Conservation (phyloP, 1,284 basidiomycete species). For the Sutorius eximius region DNA sequence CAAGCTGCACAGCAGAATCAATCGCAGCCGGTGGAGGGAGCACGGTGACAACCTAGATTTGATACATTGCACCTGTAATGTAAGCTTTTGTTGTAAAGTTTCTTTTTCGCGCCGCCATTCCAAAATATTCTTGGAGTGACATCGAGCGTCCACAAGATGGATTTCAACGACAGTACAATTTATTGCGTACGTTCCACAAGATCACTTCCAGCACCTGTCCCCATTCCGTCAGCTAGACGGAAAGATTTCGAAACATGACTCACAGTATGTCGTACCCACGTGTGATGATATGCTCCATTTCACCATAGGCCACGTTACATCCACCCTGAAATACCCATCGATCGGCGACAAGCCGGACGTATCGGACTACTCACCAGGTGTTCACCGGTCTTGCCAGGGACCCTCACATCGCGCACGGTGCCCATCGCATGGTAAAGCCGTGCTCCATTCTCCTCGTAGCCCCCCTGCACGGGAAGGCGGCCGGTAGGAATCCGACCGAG, state of each 20-base stretch:
- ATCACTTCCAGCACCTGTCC: constrained; percentile 29
- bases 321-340: constrained; percentile 36
- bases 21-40: constrained; percentile 35
- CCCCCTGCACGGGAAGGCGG: constrained; percentile 54
- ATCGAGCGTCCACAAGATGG: not conserved
- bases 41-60: constrained; percentile 19
- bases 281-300: constrained; percentile 43
- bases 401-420: constrained; percentile 46
- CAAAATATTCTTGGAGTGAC: not conserved
- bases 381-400: constrained; percentile 72
- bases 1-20: constrained; percentile 36
- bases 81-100: constrained; percentile 7
- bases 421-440: constrained; percentile 58
- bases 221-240: not conserved
- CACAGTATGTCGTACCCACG: constrained; percentile 61
- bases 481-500: constrained; percentile 58
- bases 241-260: constrained; percentile 22
- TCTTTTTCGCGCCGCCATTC: not conserved
- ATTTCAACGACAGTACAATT: not conserved
- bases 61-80: constrained; percentile 10
- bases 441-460: constrained; percentile 43
- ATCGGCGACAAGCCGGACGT: constrained; percentile 26
- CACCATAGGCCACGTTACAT: constrained; percentile 42
- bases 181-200: not conserved
- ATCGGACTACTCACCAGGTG: constrained; percentile 54